Evolutionary conservation across 805 yeast species (phyloP), one percentile per base, ranked within the genome.

Genomic region (Yarrowia bubula): DNA sequence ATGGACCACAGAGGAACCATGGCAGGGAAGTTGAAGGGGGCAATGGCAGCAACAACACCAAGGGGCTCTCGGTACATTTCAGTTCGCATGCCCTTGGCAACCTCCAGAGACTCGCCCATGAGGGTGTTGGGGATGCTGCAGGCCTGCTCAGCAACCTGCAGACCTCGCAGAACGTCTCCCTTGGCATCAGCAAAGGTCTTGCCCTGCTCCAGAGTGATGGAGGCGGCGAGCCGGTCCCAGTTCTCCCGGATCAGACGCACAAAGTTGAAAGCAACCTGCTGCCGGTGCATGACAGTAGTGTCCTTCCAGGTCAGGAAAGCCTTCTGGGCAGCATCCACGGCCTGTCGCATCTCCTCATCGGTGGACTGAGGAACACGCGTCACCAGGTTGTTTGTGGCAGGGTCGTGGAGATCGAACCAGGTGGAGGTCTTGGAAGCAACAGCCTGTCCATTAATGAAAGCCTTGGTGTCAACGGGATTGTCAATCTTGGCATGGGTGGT

Each of bases 21-120:
- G 48, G 90, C 92, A 31, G 93, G 93, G 84, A 88, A 88, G 78
- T 88, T 88, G 79, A 88, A 88, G 18, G 93, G 93, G 69, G 88
- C 84, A 71, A 88, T 88, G 28, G 92, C 88, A 14, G 87, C 91
- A 67, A 88, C 83, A 8, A 88, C 89, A 37, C 93, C 93, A 67
- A 87, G 78, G 48, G 90, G 90, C 67, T 75, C 78, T 70, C 92
- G 83, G 72, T 84, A 85, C 89, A 86, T 86, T 70, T 86, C 81
- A 35, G 92, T 88, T 73, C 87, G 91, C 92, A 87, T 87, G 70
- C 86, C 89, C 15, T 81, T 78, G 37, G 90, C 83, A 15, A 87
- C 92, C 71, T 86, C 91, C 66, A 88, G 79, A 31, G 83, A 79
- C 50, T 79, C 79, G 18, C 90, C 92, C 72, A 83, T 82, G 69